These are phyloP conservation scores for Yamadazyma phyllophila DNA, from an alignment of 805 yeast species.

Conservation along the genomic window DNA sequence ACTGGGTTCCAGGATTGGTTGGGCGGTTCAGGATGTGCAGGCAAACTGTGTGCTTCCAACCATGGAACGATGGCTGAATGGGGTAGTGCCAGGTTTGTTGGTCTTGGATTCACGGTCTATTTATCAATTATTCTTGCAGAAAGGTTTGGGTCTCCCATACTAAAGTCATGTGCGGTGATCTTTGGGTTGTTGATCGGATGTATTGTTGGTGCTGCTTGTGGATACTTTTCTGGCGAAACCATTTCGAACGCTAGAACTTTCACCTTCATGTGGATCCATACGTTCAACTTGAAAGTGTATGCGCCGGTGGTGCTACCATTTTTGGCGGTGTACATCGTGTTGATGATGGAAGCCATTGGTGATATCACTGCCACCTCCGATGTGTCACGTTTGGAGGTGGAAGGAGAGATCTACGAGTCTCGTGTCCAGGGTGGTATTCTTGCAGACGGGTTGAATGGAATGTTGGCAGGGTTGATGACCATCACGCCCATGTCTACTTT, in stretches of 20 bases:
- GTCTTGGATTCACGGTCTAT: constrained; percentile 82
- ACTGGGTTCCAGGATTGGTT: constrained; percentile 82
- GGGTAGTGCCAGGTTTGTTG: constrained; percentile 87
- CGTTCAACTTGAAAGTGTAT: constrained; percentile 72
- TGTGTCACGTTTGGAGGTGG: constrained; percentile 81
- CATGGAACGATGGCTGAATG: constrained; percentile 51
- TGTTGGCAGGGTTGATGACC: constrained; percentile 74
- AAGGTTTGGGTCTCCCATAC: constrained; percentile 88
- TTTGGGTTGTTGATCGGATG: constrained; percentile 83
- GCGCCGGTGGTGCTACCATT: constrained; percentile 87
- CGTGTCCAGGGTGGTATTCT: constrained; percentile 91
- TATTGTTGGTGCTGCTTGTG: constrained; percentile 88
- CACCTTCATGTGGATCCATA: constrained; percentile 84
- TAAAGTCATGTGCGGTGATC: constrained; percentile 92
- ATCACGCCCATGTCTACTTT: constrained; percentile 89
- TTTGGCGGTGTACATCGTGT: constrained; percentile 75
- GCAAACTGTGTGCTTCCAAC: constrained; percentile 30
- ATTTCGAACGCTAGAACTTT: constrained; percentile 76
- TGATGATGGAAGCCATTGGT: constrained; percentile 93
- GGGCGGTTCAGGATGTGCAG: constrained; percentile 74
- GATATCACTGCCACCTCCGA: constrained; percentile 93
- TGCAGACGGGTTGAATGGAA: constrained; percentile 83
- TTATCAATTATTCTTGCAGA: constrained; percentile 73
- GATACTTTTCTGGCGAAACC: constrained; percentile 57
- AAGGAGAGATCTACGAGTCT: constrained; percentile 77